Percentiles rank a stretch among this genome's conserved stretches.
These are phyloP conservation scores for Tilletia indica DNA, from an alignment of 1,284 basidiomycete genomes.

Conservation along the genomic window DNA sequence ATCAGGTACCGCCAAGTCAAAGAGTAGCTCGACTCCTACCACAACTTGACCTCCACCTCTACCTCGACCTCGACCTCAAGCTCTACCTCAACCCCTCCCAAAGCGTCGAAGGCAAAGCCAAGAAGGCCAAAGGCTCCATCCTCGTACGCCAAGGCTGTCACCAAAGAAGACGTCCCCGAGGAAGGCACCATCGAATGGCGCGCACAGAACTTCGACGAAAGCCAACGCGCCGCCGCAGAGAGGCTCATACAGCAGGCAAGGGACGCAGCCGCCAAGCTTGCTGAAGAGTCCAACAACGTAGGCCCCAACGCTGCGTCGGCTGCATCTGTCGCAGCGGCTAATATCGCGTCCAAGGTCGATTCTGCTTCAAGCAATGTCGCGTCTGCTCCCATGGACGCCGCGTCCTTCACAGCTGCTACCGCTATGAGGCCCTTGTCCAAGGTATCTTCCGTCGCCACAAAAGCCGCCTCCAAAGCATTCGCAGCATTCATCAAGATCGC, in stretches of 20 bases:
- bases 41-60: neutral
- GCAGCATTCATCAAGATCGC: neutral
- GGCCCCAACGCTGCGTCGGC: too few species aligned
- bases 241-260: slow-evolving; percentile 20
- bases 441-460: neutral
- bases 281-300: too few species aligned
- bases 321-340: too few species aligned
- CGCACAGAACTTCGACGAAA: slow-evolving; percentile 2
- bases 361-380: neutral
- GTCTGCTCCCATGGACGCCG: neutral
- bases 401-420: neutral
- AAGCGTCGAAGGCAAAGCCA: slow-evolving; percentile 27
- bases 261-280: slow-evolving; percentile 1
- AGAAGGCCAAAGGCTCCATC: slow-evolving; percentile 23
- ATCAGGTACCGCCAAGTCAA: slow-evolving; percentile 47
- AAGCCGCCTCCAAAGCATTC: neutral
- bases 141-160: neutral
- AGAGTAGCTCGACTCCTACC: slow-evolving; percentile 42
- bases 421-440: too few species aligned
- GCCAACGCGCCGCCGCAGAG: slow-evolving; percentile 23
- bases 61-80: too few species aligned
- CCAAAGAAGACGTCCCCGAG: slow-evolving; percentile 20
- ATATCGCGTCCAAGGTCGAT: neutral
- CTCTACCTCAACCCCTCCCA: slow-evolving; percentile 8
- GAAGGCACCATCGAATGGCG: slow-evolving; percentile 22